Base-by-base conservation (phyloP, 1,284 basidiomycete species). In the Rhodotorula sp. region DNA sequence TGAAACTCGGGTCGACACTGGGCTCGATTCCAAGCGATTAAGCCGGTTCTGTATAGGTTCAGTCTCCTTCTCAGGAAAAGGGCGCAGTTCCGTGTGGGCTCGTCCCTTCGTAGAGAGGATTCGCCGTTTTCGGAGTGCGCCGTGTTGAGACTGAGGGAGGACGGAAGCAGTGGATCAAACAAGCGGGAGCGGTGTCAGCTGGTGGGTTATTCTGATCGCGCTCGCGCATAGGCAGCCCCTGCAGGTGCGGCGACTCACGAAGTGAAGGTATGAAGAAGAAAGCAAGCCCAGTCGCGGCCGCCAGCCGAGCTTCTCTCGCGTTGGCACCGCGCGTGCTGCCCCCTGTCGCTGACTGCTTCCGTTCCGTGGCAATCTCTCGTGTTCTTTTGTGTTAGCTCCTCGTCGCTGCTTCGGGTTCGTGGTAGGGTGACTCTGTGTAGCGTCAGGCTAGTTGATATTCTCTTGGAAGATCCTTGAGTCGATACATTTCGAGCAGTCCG, bases 61-160 rank as follows among this genome's bases (percentile, higher is more conserved):
- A 26, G 6, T 71, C 70, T 71, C 47, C 70, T 71, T 63, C 70
- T 31, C 55, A 47, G 47, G 63, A 60, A 66, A 71, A 66, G 66
- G 55, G 34, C 23, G 60, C 18, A 43, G 12, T 31, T 48, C 59
- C 57, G n/a, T 49, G 54, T 21, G 34, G 21, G 2, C 31, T 57
- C 21, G 28, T 19, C 31, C 8, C 43, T 26, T 21, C 49, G 49
- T 38, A 23, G 21, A n/a, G 23, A 12, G 5, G 26, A 19, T 10
- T 34, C 23, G 26, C 38, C 62, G 38, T 28, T 52, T 55, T 43
- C 26, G 38, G 14, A 45, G 52, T 26, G 38, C 54, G 34, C 34
- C 61, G n/a, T 50, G n/a, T 50, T 62, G 49, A 43, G 50, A 50
- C 49, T 21, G 49, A 34, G 34, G 49, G 47, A n/a, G 34, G n/a